Evolutionary conservation across 805 yeast species (phyloP), one percentile per base, ranked within the genome.

Genomic region (Starmerella stellata): DNA sequence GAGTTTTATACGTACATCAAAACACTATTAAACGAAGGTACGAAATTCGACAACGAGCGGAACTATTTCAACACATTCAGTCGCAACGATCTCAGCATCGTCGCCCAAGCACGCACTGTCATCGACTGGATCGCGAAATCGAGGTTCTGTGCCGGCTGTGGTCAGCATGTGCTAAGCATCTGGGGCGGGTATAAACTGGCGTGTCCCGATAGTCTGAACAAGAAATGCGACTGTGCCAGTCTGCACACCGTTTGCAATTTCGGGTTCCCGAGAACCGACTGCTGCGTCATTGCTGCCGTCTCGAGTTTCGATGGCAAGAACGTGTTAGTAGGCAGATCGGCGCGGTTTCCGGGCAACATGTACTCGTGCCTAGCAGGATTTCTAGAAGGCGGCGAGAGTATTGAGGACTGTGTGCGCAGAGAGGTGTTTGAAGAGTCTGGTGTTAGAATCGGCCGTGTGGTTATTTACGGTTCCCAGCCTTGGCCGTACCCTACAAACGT

Each of bases 351-450:
- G 4, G 37, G 43, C n/a, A 55, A 60, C 37, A 70, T 81, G 74
- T 87, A 76, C 58, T 69, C 87, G 15, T 77, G 93, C 52, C 71
- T 92, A 38, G 94, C 96, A 3, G 98, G 96, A 3, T 90, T 90
- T 57, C 74, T 87, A 72, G 98, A 87, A 56, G 94, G 95, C 1
- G 78, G 85, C 21, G 98, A 87, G 60, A 73, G 92, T 2, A 73
- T 87, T 17, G 96, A 87, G 57, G 75, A 72, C 35, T 90, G 94
- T 11, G 78, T 87, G 18, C 63, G 75, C 34, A 65, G 98, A 45
- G 98, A 87, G 56, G 77, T 80, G 23, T 85, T 90, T 82, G 98
- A 87, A 56, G 98, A 87, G 57, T 76, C 95, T 4, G 98, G 98
- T 5, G 78, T 82, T 27, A 65, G 59, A 38, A 74, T 66, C 21